Conservation (phyloP, 2,329 filamentous ascomycete species). For the Penicillium sclerotiorum region DNA sequence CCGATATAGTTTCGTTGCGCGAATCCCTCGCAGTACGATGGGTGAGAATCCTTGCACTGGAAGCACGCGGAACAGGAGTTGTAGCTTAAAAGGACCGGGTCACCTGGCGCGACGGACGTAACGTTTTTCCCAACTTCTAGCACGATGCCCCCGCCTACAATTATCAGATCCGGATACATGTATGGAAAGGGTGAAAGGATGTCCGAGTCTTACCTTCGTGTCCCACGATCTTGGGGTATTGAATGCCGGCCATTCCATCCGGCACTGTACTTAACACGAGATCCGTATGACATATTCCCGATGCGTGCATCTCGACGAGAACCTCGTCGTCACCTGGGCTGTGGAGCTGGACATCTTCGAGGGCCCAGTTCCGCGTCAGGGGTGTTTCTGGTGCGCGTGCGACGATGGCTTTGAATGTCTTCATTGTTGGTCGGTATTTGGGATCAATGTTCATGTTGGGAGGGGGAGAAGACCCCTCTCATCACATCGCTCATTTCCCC, state of each 20-base stretch:
- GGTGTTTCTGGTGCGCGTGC: constrained; percentile 4
- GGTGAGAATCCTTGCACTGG: constrained; percentile 30
- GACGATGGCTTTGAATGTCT: constrained; percentile 5
- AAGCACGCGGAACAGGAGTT: constrained; percentile 36
- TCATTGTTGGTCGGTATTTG: not conserved
- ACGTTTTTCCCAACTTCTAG: constrained; percentile 16
- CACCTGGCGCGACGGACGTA: constrained; percentile 12
- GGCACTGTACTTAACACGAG: constrained; percentile 15
- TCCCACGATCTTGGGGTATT: constrained; percentile 31
- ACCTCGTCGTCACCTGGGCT: constrained; percentile 14
- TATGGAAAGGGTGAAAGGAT: too few relatives aligned
- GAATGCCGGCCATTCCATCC: constrained; percentile 1
- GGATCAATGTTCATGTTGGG: too few relatives aligned
- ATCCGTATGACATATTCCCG: constrained; percentile 25
- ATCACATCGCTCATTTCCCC: too few relatives aligned
- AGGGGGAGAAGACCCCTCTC: too few relatives aligned
- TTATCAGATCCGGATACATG: not conserved
- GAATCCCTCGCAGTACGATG: constrained; percentile 32
- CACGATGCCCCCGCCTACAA: constrained; percentile 22
- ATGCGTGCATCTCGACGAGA: constrained; percentile 17
- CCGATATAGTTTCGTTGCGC: constrained; percentile 14
- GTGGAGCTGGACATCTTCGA: constrained; percentile 5
- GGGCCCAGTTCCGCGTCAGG: constrained; percentile 5
- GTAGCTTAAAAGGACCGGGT: constrained; percentile 40
- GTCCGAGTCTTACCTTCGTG: too few relatives aligned